A percentile compares a stretch with the other conserved stretches of the same genome.
These are phyloP conservation scores for Fusarium pseudograminearum DNA, from an alignment of 2,329 filamentous ascomycete genomes.

Conservation along the genomic window DNA sequence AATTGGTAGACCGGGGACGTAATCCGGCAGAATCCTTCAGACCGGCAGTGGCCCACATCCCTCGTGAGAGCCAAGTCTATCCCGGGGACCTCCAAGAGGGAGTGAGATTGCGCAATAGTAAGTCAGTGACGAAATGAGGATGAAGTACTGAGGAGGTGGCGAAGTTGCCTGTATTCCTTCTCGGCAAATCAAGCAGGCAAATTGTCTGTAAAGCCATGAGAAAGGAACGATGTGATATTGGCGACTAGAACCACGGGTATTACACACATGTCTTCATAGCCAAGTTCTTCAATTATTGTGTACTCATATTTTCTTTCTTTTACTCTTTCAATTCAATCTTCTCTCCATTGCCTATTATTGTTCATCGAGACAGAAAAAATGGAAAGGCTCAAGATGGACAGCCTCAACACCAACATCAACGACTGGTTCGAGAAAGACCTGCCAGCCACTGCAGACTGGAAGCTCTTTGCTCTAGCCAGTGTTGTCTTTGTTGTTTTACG, in stretches of 20 bases:
- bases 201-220: not conserved
- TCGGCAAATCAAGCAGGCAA: not conserved
- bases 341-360: not conserved
- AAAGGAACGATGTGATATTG: not conserved
- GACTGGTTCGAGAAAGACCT: not conserved
- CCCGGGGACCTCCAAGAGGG: not conserved
- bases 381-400: not conserved
- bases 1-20: not conserved
- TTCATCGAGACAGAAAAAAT: not conserved
- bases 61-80: not conserved
- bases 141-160: not conserved
- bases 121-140: not conserved
- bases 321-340: not conserved
- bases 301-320: not conserved
- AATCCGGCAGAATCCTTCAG: not conserved
- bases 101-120: not conserved
- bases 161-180: not conserved
- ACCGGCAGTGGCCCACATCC: not conserved
- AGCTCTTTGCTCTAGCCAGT: not conserved
- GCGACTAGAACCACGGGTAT: not conserved
- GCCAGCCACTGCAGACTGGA: not conserved
- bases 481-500: not conserved
- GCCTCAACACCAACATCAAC: not conserved
- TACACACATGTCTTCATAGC: not conserved
- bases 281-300: not conserved